phyloP scores from a whole-genome alignment of 23 red algal genomes.

The Agarophyton chilense region DNA sequence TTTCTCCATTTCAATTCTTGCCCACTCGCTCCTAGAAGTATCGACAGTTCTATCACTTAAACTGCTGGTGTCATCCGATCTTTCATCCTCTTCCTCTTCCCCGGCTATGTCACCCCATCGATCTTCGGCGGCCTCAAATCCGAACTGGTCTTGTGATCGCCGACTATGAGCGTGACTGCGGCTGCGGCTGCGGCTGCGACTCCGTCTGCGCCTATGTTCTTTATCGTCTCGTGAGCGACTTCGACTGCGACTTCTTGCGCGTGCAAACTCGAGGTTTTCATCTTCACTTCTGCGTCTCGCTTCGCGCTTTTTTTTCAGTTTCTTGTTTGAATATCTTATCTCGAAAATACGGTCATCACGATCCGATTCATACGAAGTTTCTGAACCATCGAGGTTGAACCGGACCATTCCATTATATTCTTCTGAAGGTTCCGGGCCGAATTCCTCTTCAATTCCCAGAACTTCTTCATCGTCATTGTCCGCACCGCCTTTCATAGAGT shows the following conservation, averaged over 20 bases:
- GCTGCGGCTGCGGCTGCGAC: background rate
- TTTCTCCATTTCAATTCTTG: constrained; percentile 27
- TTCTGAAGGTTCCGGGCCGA: background rate
- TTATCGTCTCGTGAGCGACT: background rate
- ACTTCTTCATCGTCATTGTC: background rate
- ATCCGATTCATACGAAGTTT: background rate
- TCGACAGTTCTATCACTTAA: constrained; percentile 27
- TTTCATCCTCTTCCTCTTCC: background rate
- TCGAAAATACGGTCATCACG: background rate
- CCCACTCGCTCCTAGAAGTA: constrained; percentile 8
- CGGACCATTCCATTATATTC: background rate
- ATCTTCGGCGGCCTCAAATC: constrained; percentile 3
- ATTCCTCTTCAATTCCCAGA: background rate
- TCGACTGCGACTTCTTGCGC: constrained; percentile 4
- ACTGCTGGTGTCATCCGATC: constrained; percentile 17
- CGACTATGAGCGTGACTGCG: background rate
- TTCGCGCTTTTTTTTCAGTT: background rate
- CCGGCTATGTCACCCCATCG: background rate
- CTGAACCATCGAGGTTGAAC: background rate
- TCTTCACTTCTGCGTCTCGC: background rate
- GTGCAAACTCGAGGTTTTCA: background rate
- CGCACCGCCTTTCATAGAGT: background rate
- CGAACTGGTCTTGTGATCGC: background rate
- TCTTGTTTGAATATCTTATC: background rate
- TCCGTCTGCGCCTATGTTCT: background rate